Conservation (phyloP, 2,329 filamentous ascomycete genomes). For the Acrodontium crateriforme region DNA sequence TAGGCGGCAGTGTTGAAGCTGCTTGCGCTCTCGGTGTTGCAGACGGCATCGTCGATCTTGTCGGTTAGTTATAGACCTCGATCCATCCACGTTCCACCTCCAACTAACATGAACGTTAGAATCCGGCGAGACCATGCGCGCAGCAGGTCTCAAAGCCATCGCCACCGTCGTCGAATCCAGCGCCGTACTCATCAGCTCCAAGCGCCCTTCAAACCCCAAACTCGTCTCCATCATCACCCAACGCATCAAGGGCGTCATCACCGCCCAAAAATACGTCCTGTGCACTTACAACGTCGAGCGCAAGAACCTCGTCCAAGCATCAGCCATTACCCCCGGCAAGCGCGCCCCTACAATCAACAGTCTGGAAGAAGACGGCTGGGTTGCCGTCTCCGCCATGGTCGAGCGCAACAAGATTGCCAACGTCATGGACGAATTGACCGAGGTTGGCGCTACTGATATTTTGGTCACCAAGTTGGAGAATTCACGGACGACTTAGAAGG, state of each 20-base stretch:
- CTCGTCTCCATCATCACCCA: slow-evolving; percentile 74
- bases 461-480: slow-evolving; percentile 79
- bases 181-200: slow-evolving; percentile 85
- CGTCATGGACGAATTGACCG: slow-evolving; percentile 73
- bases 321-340: slow-evolving; percentile 78
- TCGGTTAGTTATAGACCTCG: slow-evolving; percentile 54
- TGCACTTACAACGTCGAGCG: slow-evolving; percentile 93
- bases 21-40: slow-evolving; percentile 91
- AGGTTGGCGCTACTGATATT: slow-evolving; percentile 70
- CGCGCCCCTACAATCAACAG: slow-evolving; percentile 84
- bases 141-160: slow-evolving; percentile 83
- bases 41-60: slow-evolving; percentile 93
- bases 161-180: slow-evolving; percentile 82
- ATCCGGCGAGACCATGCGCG: slow-evolving; percentile 96
- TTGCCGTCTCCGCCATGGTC: slow-evolving; percentile 90
- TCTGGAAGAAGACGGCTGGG: slow-evolving; percentile 80
- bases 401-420: slow-evolving; percentile 72
- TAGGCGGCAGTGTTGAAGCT: slow-evolving; percentile 93
- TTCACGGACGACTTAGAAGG: slow-evolving; percentile 38
- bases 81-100: background rate
- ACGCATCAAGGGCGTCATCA: slow-evolving; percentile 86
- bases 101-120: slow-evolving; percentile 41
- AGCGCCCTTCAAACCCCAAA: slow-evolving; percentile 62
- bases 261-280: slow-evolving; percentile 82
- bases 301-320: slow-evolving; percentile 49